Evolutionary conservation across 129 eudicot genomes (phyloP), one percentile per base, ranked within the genome.

Genomic region (Artemisia annua): DNA sequence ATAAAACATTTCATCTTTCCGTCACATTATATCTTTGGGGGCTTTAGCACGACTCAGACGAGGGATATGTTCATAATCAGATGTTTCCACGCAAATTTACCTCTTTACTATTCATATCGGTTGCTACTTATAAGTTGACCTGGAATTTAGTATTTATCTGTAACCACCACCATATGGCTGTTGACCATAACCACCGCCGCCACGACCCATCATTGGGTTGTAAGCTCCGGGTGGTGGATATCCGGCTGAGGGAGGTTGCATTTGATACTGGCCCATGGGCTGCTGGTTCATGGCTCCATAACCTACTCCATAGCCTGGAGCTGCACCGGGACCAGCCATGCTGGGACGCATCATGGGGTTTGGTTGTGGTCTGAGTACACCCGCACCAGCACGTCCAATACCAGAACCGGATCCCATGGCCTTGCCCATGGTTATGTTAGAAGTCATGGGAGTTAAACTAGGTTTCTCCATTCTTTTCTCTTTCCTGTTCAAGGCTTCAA

Each of bases 381-480:
- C 82, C 1, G 83, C 92, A 73, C 96, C 93, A 55, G 94, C 91
- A 70, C 96, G 96, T 3, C 99, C 99, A 43, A 88, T 83, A 57
- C 99, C 99, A 78, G 97, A 73, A 76, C 99, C 99, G 11, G 97
- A 91, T 46, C 99, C 99, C 99, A 95, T 95, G 44, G 99, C 99
- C 82, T 91, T 95, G 66, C 99, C 99, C 99, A 95, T 95, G 69
- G 80, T 57, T 44, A 91, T 74, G 12, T 81, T 91, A 3, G 97
- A 90, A 15, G 80, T 73, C 65, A 72, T 80, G 3, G 97, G 78
- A 13, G 83, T 48, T 69, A 85, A 60, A 46, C 87, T 83, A 30
- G 97, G 88, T 71, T 95, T 95, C 75, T 95, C 99, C 96, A 88
- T 85, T 79, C 99, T 88, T 78, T 82, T 95, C 67, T 95, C 99